A percentile compares a stretch with the other conserved stretches of the same genome.
These are phyloP conservation scores for Coccomyxa sp. DNA, from an alignment of 139 green algal genomes.

Conservation along the genomic window DNA sequence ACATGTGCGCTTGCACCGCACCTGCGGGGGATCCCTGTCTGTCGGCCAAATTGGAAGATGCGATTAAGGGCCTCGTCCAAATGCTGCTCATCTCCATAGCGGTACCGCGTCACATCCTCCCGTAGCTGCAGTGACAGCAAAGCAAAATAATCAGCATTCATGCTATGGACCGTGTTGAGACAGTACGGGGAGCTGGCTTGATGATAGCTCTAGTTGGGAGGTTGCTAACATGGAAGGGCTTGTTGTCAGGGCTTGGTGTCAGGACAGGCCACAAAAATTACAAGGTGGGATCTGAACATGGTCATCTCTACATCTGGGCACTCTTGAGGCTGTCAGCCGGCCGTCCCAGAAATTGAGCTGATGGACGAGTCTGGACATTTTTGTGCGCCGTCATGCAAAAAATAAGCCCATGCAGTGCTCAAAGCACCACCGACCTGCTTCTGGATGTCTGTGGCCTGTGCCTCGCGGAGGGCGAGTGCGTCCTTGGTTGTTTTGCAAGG, in stretches of 20 bases:
- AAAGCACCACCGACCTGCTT: slow-evolving; percentile 57
- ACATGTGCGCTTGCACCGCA: background rate
- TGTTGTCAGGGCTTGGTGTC: background rate
- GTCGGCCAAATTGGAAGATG: slow-evolving; percentile 68
- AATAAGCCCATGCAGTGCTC: too few species aligned
- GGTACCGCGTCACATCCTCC: slow-evolving; percentile 66
- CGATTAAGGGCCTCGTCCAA: slow-evolving; percentile 92
- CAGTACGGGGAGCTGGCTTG: background rate
- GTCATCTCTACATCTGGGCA: too few species aligned
- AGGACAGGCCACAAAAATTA: too few species aligned
- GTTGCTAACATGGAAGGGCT: background rate
- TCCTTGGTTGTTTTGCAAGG: slow-evolving; percentile 66
- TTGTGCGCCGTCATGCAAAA: too few species aligned
- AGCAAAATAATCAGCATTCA: background rate
- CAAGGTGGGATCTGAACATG: too few species aligned
- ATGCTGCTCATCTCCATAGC: slow-evolving; percentile 98
- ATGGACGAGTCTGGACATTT: too few species aligned
- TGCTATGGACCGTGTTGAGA: background rate
- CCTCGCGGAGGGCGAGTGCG: slow-evolving; percentile 68
- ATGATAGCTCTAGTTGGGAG: background rate
- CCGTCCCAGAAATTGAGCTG: too few species aligned
- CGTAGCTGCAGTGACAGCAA: slow-evolving; percentile 54
- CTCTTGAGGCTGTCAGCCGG: too few species aligned
- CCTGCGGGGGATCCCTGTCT: slow-evolving; percentile 55
- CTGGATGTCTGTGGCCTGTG: slow-evolving; percentile 93